phyloP scores from a whole-genome alignment of 106 monocot species.

The Hemerocallis citrina region DNA sequence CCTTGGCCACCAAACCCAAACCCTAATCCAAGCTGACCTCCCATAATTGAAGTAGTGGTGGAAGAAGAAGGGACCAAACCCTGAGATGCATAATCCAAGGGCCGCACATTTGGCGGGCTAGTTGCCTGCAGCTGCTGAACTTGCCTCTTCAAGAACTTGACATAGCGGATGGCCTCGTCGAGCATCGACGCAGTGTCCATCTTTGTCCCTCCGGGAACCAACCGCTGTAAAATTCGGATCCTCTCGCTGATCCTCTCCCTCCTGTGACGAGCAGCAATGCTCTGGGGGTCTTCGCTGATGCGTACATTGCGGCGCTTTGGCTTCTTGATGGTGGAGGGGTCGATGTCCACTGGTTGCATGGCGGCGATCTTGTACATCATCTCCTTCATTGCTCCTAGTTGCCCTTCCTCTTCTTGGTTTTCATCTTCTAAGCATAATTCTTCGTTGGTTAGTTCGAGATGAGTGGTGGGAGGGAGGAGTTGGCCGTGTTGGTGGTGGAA shows the following conservation, averaged over 20 bases:
- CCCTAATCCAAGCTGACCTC: background rate
- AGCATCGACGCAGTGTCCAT: constrained; percentile 78
- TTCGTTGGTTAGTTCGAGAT: background rate
- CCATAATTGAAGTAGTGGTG: background rate
- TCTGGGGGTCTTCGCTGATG: constrained; percentile 74
- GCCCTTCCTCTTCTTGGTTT: constrained; percentile 11
- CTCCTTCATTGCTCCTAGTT: constrained; percentile 60
- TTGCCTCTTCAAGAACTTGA: constrained; percentile 51
- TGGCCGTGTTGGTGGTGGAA: background rate
- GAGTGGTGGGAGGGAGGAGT: background rate
- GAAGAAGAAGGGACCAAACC: background rate
- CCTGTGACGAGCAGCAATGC: constrained; percentile 58
- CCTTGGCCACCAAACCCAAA: constrained; percentile 1
- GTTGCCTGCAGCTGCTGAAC: constrained; percentile 26
- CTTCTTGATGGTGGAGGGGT: constrained; percentile 55
- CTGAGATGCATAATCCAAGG: background rate
- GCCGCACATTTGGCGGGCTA: background rate
- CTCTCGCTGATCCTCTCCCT: constrained; percentile 68
- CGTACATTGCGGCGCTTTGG: constrained; percentile 55
- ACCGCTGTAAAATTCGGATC: constrained; percentile 53
- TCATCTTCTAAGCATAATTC: background rate
- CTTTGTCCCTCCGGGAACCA: constrained; percentile 69
- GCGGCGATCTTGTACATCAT: constrained; percentile 75
- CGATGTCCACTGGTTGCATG: constrained; percentile 80
- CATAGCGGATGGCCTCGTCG: constrained; percentile 60